Evolutionary conservation across 208 protist species (phyloP), one percentile per base, ranked within the genome.

Genomic region (Leishmania turanica): DNA sequence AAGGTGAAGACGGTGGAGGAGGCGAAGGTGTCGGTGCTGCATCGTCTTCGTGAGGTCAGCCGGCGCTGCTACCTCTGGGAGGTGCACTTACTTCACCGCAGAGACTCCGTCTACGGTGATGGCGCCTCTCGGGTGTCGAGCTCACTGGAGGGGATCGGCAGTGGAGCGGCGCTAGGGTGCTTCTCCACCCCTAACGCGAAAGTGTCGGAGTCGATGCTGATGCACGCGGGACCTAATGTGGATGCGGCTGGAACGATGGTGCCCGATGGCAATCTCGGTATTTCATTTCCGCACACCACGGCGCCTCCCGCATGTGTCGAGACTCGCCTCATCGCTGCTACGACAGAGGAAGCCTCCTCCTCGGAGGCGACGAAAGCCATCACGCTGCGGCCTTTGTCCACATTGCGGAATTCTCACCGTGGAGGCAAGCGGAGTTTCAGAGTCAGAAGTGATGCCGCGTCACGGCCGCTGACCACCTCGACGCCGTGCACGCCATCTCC

Each of bases 1-100:
- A 89, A 91, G 64, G 81, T 92, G 84, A 93, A 92, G 75, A 34
- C 84, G 37, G 70, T 80, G 40, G 79, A 89, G 76, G 92, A 97
- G 77, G 64, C 89, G 37, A 83, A 80, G 54, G 69, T 83, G n/a
- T 83, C 78, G n/a, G 79, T 89, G 45, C 82, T 69, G 58, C 66
- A 81, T 71, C 85, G 89, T 21, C 76, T 95, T 56, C 80, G 73
- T 3, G 82, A 86, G n/a, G 42, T 90, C 15, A 65, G 56, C 19
- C 75, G 82, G 76, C 89, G 89, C 8, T 88, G 77, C 56, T 75
- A 84, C 76, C 83, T 95, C 78, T 95, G 89, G 86, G 86, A 95
- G 81, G 54, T 72, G 53, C 34, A 89, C 27, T 64, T 95, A 47
- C 77, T 94, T 40, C 74, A 83, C 77, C 81, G 78, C 24, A 7